A percentile compares a stretch with the other conserved stretches of the same genome.
These are phyloP conservation scores for Teratosphaeria viscida DNA, from an alignment of 2,329 filamentous ascomycete genomes.

Conservation along the genomic window DNA sequence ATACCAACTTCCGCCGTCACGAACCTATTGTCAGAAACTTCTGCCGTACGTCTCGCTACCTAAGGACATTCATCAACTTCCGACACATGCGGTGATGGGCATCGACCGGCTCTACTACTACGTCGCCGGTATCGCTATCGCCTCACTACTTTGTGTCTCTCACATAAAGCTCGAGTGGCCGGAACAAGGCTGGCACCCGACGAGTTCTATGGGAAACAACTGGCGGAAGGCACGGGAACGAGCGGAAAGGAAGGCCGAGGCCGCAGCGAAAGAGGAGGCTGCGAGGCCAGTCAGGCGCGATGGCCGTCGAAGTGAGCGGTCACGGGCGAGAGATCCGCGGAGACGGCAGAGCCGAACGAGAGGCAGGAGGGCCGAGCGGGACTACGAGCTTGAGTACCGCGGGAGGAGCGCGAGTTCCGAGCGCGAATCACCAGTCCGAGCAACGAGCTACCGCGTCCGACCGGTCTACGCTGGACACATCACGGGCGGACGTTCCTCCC, in stretches of 20 bases:
- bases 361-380: not conserved
- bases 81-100: constrained; percentile 10
- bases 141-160: constrained; percentile 12
- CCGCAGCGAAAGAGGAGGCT: constrained; percentile 1
- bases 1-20: constrained; percentile 4
- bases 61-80: not conserved
- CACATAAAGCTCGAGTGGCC: constrained; percentile 18
- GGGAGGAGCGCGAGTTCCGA: not conserved
- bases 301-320: not conserved
- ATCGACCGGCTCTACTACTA: constrained; percentile 22
- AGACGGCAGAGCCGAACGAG: not conserved
- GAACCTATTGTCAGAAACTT: constrained; percentile 4
- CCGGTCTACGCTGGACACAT: not conserved
- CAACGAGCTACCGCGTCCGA: not conserved
- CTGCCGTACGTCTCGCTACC: not conserved
- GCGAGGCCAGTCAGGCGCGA: not conserved
- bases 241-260: constrained; percentile 1
- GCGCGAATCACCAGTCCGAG: not conserved
- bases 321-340: constrained; percentile 4
- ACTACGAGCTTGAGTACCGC: not conserved
- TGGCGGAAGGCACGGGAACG: constrained; percentile 1
- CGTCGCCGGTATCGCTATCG: constrained; percentile 9
- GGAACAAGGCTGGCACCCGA: constrained; percentile 11
- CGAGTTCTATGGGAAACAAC: constrained; percentile 6
- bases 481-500: not conserved